Evolutionary conservation across 2,329 filamentous ascomycete species (phyloP).

Genomic region (Sclerotinia minor): DNA sequence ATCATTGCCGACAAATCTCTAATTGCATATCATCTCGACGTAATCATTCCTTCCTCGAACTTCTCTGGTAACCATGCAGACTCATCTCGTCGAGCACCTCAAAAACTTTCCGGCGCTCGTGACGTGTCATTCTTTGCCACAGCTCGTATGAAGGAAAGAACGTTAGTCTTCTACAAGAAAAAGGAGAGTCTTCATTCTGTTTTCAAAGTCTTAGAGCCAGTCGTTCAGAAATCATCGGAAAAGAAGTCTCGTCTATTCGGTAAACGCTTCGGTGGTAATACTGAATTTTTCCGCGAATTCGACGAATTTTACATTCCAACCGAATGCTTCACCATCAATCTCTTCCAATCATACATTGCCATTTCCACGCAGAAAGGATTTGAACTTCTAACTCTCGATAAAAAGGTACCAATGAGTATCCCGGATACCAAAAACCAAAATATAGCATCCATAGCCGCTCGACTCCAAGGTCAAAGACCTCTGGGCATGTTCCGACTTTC

Average conservation of each 20-base stretch:
- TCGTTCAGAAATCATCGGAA: constrained; percentile 88
- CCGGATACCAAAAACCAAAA: constrained; percentile 80
- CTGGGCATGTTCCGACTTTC: constrained; percentile 96
- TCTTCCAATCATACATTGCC: constrained; percentile 92
- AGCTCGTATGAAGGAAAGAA: constrained; percentile 94
- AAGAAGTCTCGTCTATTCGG: constrained; percentile 71
- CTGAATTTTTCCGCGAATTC: constrained; percentile 96
- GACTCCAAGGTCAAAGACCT: constrained; percentile 79
- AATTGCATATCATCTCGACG: constrained; percentile 90
- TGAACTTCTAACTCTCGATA: constrained; percentile 94
- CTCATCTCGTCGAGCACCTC: constrained; percentile 79
- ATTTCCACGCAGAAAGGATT: constrained; percentile 90
- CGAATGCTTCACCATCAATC: constrained; percentile 91
- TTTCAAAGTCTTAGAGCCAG: constrained; percentile 95
- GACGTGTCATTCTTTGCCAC: constrained; percentile 97
- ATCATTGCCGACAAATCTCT: constrained; percentile 89
- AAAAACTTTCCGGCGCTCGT: constrained; percentile 80
- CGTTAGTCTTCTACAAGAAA: constrained; percentile 95
- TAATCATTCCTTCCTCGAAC: constrained; percentile 66
- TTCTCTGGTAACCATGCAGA: constrained; percentile 65
- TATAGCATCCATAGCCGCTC: constrained; percentile 81
- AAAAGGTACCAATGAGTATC: constrained; percentile 92
- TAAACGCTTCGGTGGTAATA: constrained; percentile 63
- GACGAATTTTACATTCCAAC: constrained; percentile 98
- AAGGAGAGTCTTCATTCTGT: constrained; percentile 88